These are phyloP conservation scores for Rhodotorula glutinis DNA, from an alignment of 1,284 basidiomycete genomes.

Conservation along the genomic window DNA sequence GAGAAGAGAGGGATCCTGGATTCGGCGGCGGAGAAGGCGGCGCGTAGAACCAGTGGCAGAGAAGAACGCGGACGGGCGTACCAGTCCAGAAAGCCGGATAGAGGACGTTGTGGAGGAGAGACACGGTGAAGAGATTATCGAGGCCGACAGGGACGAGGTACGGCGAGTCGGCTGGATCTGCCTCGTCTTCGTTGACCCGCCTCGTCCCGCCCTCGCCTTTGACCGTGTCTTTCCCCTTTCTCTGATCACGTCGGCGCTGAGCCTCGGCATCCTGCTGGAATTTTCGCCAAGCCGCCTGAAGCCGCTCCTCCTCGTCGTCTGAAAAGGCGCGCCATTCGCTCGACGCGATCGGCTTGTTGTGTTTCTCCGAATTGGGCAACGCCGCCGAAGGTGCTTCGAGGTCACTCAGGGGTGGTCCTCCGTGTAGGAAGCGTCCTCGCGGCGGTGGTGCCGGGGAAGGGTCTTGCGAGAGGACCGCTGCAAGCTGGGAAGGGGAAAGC, in stretches of 20 bases:
- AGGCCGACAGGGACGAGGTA: conserved; percentile 44
- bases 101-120: conserved; percentile 35
- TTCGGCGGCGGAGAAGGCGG: conserved; percentile 38
- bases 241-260: background rate
- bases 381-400: conserved; percentile 29
- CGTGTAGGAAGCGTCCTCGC: conserved; percentile 27
- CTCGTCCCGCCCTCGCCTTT: conserved; percentile 17
- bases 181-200: conserved; percentile 9
- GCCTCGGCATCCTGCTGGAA: conserved; percentile 19
- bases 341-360: conserved; percentile 23
- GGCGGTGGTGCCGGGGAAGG: conserved; percentile 8
- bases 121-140: conserved; percentile 45
- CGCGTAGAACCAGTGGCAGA: conserved; percentile 50
- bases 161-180: conserved; percentile 22
- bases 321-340: conserved; percentile 41
- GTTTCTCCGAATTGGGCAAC: conserved; percentile 4
- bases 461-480: conserved; percentile 12
- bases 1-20: conserved; percentile 26
- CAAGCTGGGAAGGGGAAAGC: conserved; percentile 20
- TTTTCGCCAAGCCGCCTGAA: conserved; percentile 36
- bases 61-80: conserved; percentile 44
- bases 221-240: conserved; percentile 14
- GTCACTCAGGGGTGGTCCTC: conserved; percentile 33
- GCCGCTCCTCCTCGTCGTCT: conserved; percentile 38
- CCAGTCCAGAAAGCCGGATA: conserved; percentile 50